Base-by-base conservation (phyloP, 768 basidiomycete genomes). In the Rickenella mellea region DNA sequence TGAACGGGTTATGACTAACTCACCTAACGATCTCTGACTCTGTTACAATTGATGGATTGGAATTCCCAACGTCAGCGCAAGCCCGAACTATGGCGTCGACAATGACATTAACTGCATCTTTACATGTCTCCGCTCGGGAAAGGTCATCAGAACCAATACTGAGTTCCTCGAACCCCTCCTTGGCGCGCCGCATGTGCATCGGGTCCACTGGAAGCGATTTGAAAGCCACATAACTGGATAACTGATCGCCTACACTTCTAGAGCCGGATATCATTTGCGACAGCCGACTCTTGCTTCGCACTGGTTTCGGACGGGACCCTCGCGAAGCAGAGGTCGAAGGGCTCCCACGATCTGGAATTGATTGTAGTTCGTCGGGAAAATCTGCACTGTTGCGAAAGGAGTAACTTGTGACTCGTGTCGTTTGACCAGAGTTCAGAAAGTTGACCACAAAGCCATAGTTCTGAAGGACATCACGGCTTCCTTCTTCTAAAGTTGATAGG, bases 401-500 rank as follows among this genome's bases (percentile, higher is more conserved):
- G 61, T 96, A 96, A 51, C 86, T 92, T 17, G 79, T 80, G 31
- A 80, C 69, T 20, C 90, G 76, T 0, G 88, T 88, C 44, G 78
- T 72, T 55, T 86, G 79, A 47, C 80, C 69, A 1, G 73, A 65
- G 33, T 77, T 77, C 28, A 74, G 69, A 82, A 88, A 99, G n/a
- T 74, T 72, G 38, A 98, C 59, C 2, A 79, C 59, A 57, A 98
- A 89, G 1, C 96, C 94, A 31, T 81, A 81, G 55, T 97, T 97
- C 63, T 97, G 89, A 15, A 69, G 56, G 0, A 84, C 77, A 58
- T 96, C 89, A 12, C 92, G 78, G 50, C 88, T 90, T 0, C 88
- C 80, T 58, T 94, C 90, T 61, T 97, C 90, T 2, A 98, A 69
- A 2, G 93, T 82, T 1, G 93, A 96, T 30, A 97, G 64, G 46